Evolutionary conservation across 495 filamentous ascomycete species (phyloP), one percentile per base, ranked within the genome.

Genomic region (Cladorrhinum samala): DNA sequence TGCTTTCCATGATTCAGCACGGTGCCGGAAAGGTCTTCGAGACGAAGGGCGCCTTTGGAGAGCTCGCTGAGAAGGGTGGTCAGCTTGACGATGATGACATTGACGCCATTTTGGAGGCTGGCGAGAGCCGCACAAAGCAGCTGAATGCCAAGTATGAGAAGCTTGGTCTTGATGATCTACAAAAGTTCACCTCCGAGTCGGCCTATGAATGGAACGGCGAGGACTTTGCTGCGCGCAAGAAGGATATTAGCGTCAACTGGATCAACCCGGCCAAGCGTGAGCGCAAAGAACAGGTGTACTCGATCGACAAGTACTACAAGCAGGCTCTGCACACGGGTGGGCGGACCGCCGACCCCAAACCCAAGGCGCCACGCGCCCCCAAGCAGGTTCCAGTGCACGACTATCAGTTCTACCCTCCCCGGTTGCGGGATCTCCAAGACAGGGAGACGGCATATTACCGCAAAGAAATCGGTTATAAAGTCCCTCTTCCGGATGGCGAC

Each of bases 181-280:
- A 97, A 62, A 99, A 96, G 66, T 97, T 99, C 71, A 91, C 85
- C 2, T 95, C 91, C 0, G 94, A 99, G 59, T 95, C 89, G 40
- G 87, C 91, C 0, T 99, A 99, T 55, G 92, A 97, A 64, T 99
- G 94, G 94, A 97, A 99, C 57, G 94, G 94, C 23, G 84, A 96
- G 66, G 88, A 91, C 60, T 99, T 97, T 61, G 88, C 89, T 6
- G 79, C 76, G n/a, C 82, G 84, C 49, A 95, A 95, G 74, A 96
- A 96, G 63, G 92, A 95, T 40, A 88, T 99, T 54, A 90, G 90
- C 36, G 79, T 95, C 25, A 94, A 77, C 64, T 99, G 94, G 94
- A 99, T 99, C 74, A 96, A 99, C 62, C 94, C 94, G 2, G 84
- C 93, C 17, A 99, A 97, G 76, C 91, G 94, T 60, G 94, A 99